Conservation (phyloP, 139 green algal genomes). For the Bryopsis sp. region DNA sequence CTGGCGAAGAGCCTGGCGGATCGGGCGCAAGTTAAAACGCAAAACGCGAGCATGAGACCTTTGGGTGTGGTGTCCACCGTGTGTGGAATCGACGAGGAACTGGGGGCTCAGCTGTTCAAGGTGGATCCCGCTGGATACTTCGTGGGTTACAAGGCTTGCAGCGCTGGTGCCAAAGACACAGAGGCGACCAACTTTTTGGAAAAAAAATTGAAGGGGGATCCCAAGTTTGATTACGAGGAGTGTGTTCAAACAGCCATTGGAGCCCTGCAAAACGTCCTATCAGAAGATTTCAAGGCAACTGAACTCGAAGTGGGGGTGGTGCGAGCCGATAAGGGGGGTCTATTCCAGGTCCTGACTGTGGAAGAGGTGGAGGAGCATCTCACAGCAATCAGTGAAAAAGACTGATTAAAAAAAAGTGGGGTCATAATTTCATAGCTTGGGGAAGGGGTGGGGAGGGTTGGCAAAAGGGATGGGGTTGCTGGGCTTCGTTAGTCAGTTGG, state of each 20-base stretch:
- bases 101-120: constrained; percentile 92
- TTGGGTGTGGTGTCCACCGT: constrained; percentile 83
- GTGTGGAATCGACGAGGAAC: constrained; percentile 89
- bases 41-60: constrained; percentile 87
- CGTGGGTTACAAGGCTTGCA: constrained; percentile 89
- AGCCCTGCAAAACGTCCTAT: constrained; percentile 77
- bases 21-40: constrained; percentile 95
- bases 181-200: constrained; percentile 92
- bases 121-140: constrained; percentile 95
- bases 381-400: constrained; percentile 13
- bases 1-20: constrained; percentile 88
- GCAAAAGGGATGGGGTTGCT: too few relatives aligned
- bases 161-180: constrained; percentile 86
- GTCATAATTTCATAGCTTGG: too few relatives aligned
- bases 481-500: too few relatives aligned
- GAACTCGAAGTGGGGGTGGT: constrained; percentile 86
- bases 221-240: constrained; percentile 53
- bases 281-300: constrained; percentile 90
- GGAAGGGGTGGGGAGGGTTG: too few relatives aligned
- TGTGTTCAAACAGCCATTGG: constrained; percentile 72
- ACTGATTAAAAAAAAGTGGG: too few relatives aligned
- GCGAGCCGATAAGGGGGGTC: neutral
- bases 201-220: constrained; percentile 81
- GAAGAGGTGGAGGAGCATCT: constrained; percentile 11
- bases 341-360: neutral